Conservation (phyloP, 225 moss, liverwort and hornwort species). For the Pseudoscleropodium purum region DNA sequence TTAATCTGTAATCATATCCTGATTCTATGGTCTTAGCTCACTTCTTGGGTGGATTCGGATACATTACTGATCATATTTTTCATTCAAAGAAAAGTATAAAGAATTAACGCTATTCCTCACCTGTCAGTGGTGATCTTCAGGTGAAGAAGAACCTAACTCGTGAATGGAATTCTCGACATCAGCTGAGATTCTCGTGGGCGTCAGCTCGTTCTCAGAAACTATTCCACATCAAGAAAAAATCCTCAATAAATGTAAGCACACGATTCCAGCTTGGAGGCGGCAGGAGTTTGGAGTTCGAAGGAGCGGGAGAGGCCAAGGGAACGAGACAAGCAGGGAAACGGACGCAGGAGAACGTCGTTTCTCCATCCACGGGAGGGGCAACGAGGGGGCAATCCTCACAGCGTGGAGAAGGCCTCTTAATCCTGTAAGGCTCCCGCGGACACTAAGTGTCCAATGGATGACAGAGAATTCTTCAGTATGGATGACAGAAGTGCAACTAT, state of each 20-base stretch:
- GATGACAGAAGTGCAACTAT: too few species aligned
- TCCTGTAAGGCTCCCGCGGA: too few species aligned
- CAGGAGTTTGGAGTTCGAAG: too few species aligned
- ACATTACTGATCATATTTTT: not conserved
- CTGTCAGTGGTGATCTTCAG: not conserved
- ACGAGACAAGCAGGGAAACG: too few species aligned
- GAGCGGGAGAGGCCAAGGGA: too few species aligned
- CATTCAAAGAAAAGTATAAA: not conserved
- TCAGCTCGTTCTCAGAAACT: slow-evolving; percentile 9
- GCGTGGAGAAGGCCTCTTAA: too few species aligned
- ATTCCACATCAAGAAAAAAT: not conserved
- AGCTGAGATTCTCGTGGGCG: slow-evolving; percentile 1
- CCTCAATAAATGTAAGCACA: not conserved
- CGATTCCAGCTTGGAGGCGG: too few species aligned
- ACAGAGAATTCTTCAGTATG: too few species aligned
- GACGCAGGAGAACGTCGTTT: too few species aligned
- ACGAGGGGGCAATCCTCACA: too few species aligned
- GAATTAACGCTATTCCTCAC: not conserved
- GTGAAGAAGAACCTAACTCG: slow-evolving; percentile 9
- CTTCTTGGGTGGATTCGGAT: not conserved
- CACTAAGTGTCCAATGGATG: too few species aligned
- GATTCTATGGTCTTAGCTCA: not conserved
- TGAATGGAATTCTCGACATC: slow-evolving; percentile 11
- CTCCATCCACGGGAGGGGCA: too few species aligned
- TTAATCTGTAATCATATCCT: not conserved